phyloP scores from a whole-genome alignment of 371 early-diverging fungal species.

The Circinella minor region DNA sequence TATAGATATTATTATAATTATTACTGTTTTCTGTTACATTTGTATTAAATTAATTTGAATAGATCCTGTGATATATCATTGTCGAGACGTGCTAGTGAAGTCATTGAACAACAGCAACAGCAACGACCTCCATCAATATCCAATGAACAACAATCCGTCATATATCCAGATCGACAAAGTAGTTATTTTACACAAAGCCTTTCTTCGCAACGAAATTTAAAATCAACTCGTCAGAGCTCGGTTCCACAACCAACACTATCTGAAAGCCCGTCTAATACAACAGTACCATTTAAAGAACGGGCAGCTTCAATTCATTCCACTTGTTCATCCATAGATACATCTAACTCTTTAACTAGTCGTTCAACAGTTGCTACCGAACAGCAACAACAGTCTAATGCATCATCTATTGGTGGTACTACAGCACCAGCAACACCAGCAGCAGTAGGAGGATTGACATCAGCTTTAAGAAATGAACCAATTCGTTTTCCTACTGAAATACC shows the following conservation, averaged over 20 bases:
- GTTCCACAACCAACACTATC: constrained; percentile 16
- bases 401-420: constrained; percentile 8
- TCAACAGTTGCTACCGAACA: constrained; percentile 20
- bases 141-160: constrained; percentile 1
- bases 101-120: constrained; percentile 5
- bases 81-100: constrained; percentile 4
- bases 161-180: constrained; percentile 12
- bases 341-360: constrained; percentile 27
- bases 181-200: constrained; percentile 18
- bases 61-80: constrained; percentile 12
- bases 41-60: neutral
- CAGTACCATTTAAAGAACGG: constrained; percentile 29
- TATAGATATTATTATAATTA: neutral
- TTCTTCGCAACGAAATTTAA: constrained; percentile 21
- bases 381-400: neutral
- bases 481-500: constrained; percentile 46
- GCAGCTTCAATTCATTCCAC: constrained; percentile 52
- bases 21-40: too few relatives aligned
- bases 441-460: constrained; percentile 26
- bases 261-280: constrained; percentile 24
- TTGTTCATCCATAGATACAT: constrained; percentile 48
- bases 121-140: neutral
- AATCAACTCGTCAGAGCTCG: constrained; percentile 14
- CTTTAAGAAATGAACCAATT: constrained; percentile 60
- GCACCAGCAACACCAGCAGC: constrained; percentile 20